These are phyloP conservation scores for Coemansia sp. DNA, from an alignment of 192 early-diverging fungal species.

Conservation along the genomic window DNA sequence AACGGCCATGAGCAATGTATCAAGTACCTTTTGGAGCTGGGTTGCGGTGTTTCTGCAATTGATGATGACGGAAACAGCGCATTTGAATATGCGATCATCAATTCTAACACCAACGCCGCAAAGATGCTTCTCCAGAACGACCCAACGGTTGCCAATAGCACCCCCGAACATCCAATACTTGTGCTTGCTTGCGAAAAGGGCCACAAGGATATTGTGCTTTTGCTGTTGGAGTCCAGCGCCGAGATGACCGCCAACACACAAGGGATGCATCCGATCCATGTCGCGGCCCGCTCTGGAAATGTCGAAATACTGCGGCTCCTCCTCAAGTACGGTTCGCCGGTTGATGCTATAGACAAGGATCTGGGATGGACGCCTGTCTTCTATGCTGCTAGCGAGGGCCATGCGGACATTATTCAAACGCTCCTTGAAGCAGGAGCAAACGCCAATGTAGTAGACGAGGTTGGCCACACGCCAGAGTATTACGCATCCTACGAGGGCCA, in stretches of 20 bases:
- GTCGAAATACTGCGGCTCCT: conserved; percentile 68
- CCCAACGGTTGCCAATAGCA: conserved; percentile 50
- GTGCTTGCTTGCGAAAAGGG: conserved; percentile 92
- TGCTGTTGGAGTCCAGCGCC: conserved; percentile 76
- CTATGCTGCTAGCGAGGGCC: conserved; percentile 89
- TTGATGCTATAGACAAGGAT: conserved; percentile 86
- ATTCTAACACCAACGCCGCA: conserved; percentile 76
- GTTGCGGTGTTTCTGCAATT: conserved; percentile 55
- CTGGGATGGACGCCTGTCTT: conserved; percentile 97
- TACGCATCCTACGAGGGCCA: conserved; percentile 95
- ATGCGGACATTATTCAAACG: conserved; percentile 74
- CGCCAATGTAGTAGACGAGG: conserved; percentile 77
- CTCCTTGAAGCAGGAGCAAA: conserved; percentile 76
- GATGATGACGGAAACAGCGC: conserved; percentile 93
- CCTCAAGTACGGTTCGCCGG: conserved; percentile 67
- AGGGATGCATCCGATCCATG: conserved; percentile 85
- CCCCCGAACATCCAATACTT: conserved; percentile 64
- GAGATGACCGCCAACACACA: conserved; percentile 73
- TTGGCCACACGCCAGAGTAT: conserved; percentile 77
- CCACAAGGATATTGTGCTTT: conserved; percentile 76
- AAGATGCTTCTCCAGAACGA: conserved; percentile 73
- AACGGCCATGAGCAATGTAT: conserved; percentile 76
- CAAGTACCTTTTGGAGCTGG: conserved; percentile 56
- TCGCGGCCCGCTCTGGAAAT: conserved; percentile 84
- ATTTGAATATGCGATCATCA: conserved; percentile 82